These are phyloP conservation scores for Pezicula carpinea DNA, from an alignment of 2,329 filamentous ascomycete species.

Conservation along the genomic window DNA sequence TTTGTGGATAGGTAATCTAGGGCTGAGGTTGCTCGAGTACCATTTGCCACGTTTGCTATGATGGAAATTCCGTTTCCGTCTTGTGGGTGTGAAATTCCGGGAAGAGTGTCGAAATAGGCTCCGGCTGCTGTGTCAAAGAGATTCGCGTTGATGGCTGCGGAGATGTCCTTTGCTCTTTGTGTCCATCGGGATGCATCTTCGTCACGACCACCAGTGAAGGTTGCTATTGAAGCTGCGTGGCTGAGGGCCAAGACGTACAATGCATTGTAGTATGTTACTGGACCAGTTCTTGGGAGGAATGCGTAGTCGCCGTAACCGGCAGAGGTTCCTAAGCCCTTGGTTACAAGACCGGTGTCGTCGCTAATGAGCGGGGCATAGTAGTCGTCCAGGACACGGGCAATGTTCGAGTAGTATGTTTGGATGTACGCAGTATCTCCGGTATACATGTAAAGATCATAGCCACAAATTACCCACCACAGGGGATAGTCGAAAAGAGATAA, in stretches of 20 bases:
- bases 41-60: constrained; percentile 31
- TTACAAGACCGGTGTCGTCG: constrained; percentile 33
- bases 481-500: constrained; percentile 48
- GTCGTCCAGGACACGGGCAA: constrained; percentile 37
- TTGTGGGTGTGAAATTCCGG: constrained; percentile 36
- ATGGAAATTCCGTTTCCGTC: constrained; percentile 47
- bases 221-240: constrained; percentile 39
- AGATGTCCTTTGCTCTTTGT: constrained; percentile 30
- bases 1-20: constrained; percentile 35
- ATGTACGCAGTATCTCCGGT: constrained; percentile 41
- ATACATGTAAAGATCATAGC: constrained; percentile 44
- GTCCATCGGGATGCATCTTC: constrained; percentile 37
- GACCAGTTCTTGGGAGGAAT: constrained; percentile 41
- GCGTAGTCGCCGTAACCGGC: constrained; percentile 46
- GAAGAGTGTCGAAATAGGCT: constrained; percentile 38
- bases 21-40: constrained; percentile 27
- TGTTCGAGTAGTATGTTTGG: constrained; percentile 34
- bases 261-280: constrained; percentile 49
- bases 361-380: constrained; percentile 43
- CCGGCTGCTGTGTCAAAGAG: constrained; percentile 36
- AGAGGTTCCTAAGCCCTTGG: constrained; percentile 32
- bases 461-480: constrained; percentile 47
- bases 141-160: constrained; percentile 30
- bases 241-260: constrained; percentile 43
- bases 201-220: constrained; percentile 20